Conservation (phyloP, 2,329 filamentous ascomycete genomes). For the Aspergillus unguis region DNA sequence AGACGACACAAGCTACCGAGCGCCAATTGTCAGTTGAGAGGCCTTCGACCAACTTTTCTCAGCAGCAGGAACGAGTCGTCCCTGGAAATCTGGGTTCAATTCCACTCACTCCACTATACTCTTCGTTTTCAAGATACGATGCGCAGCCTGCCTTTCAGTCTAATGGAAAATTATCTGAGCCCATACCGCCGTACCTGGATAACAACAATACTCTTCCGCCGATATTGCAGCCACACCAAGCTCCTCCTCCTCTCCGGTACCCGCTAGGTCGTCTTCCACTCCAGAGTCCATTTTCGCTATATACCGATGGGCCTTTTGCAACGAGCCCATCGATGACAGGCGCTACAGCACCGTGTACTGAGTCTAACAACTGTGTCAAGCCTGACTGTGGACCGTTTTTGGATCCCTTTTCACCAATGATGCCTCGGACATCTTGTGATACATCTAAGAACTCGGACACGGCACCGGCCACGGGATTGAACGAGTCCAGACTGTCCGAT, state of each 20-base stretch:
- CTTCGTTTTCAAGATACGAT: background rate
- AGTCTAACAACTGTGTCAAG: background rate
- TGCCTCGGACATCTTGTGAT: slow-evolving; percentile 1
- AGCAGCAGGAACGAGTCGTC: background rate
- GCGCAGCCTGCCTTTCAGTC: slow-evolving; percentile 1
- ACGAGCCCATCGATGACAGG: slow-evolving; percentile 1
- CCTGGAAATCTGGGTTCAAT: background rate
- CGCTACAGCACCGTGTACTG: background rate
- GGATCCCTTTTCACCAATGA: slow-evolving; percentile 9
- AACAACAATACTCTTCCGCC: background rate
- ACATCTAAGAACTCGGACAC: background rate
- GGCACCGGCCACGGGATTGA: background rate
- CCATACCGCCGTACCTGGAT: background rate
- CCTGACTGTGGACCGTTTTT: background rate
- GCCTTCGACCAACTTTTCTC: background rate
- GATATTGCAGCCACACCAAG: background rate
- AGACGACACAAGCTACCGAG: background rate
- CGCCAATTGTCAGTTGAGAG: background rate
- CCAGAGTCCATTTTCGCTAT: slow-evolving; percentile 6
- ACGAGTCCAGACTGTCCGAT: background rate
- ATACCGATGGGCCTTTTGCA: slow-evolving; percentile 24
- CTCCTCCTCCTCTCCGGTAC: background rate
- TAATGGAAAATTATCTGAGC: slow-evolving; percentile 8
- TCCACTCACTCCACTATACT: background rate
- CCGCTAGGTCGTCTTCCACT: background rate